A percentile compares a stretch with the other conserved stretches of the same genome.
phyloP scores from a whole-genome alignment of 2,329 filamentous ascomycete genomes.

The Fusarium metavorans region DNA sequence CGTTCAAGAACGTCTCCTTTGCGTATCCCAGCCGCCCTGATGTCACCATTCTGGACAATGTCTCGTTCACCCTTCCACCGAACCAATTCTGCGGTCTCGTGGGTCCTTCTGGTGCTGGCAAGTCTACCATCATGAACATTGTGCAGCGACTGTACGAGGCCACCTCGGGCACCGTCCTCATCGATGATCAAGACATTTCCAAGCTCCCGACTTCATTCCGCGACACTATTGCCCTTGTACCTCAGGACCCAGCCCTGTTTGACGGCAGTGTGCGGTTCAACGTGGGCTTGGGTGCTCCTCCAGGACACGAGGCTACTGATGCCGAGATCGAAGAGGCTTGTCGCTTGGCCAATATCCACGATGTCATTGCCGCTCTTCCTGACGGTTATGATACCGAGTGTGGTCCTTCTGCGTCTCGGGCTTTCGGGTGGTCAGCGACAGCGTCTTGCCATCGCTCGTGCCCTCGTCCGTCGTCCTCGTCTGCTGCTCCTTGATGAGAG shows the following conservation, averaged over 20 bases:
- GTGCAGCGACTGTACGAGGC: constrained; percentile 63
- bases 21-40: constrained; percentile 73
- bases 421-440: constrained; percentile 85
- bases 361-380: constrained; percentile 72
- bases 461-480: constrained; percentile 76
- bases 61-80: constrained; percentile 67
- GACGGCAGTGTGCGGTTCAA: constrained; percentile 69
- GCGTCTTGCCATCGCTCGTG: constrained; percentile 81
- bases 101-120: constrained; percentile 74
- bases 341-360: constrained; percentile 76
- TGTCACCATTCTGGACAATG: constrained; percentile 65
- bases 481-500: constrained; percentile 85
- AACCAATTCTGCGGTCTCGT: constrained; percentile 74
- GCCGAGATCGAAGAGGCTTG: constrained; percentile 76
- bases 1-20: constrained; percentile 71
- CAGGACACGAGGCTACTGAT: constrained; percentile 65
- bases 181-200: constrained; percentile 60
- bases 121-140: constrained; percentile 72
- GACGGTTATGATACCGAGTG: constrained; percentile 75
- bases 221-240: constrained; percentile 66
- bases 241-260: constrained; percentile 68
- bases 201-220: constrained; percentile 57
- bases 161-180: constrained; percentile 52
- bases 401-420: constrained; percentile 78
- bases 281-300: constrained; percentile 65